Evolutionary conservation across 1,284 basidiomycete genomes (phyloP), one percentile per base, ranked within the genome.

Genomic region (Rhodotorula sp.): DNA sequence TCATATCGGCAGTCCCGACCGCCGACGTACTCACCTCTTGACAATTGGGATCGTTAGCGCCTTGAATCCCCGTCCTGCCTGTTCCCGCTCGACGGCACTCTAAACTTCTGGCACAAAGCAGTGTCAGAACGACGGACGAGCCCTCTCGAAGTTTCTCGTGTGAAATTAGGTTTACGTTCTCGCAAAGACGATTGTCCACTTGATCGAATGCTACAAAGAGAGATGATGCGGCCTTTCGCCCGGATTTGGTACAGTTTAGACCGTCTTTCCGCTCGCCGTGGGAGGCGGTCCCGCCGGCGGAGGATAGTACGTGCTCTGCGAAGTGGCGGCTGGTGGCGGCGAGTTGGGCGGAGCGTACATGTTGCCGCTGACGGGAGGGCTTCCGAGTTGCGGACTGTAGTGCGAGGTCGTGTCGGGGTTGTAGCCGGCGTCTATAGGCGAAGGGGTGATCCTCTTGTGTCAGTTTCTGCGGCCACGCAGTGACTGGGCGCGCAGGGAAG

Each of bases 271-370:
- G 16, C 61, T 57, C 16, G 47, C 55, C 4, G 45, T 16, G 2
- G 70, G 70, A 7, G 70, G 70, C 52, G 70, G 56, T 15, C 67
- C 67, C 6, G 64, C 3, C 18, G 70, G 70, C 28, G 70, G 64
- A 5, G 67, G 67, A 48, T 69, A 72, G 52, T 57, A 59, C 0
- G 68, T 47, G 56, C 64, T 69, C 28, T 45, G 60, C 19, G 55
- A 47, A 8, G 47, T 60, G 2, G 70, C 70, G 19, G 70, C 70
- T 38, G 70, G 64, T 1, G 70, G 70, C 10, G 70, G 70, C 14
- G 67, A 66, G 3, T 38, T 43, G 28, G 70, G 70, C 16, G 70
- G 70, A 3, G 70, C 67, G 59, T 64, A 70, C 26, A 16, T 65
- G 59, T 38, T 34, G 21, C 23, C 6, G 16, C 21, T 26, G 26